Evolutionary conservation across 768 basidiomycete genomes (phyloP), one percentile per base, ranked within the genome.

Genomic region (Jaapia argillacea): DNA sequence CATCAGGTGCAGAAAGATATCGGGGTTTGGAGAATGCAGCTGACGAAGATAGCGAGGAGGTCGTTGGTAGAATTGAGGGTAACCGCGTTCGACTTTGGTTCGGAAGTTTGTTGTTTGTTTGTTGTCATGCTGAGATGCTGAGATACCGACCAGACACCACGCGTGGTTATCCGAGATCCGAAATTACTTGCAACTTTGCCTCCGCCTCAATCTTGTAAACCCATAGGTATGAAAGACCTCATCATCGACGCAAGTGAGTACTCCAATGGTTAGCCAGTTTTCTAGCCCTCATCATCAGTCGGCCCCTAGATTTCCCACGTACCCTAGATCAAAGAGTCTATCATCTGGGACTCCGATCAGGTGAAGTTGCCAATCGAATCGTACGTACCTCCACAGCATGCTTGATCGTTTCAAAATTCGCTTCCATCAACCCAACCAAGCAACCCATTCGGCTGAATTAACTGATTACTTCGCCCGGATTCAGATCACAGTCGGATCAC

Each of bases 311-410:
- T 64, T 85, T 88, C 55, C 85, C 85, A 46, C 74, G 77, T 46
- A 84, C 84, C 28, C 68, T 68, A 39, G 81, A 84, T 56, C 72
- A 71, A 40, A 79, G 82, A 42, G 84, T 86, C 37, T 88, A 88
- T 61, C 85, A 88, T 60, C 73, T 88, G 22, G 86, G 84, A 27
- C 60, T 88, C 49, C 70, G 75, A 37, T 67, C 75, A 31, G 84
- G 87, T 31, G 83, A 90, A 58, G 79, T 90, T 12, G 82, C 86
- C 33, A 87, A 87, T 59, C 75, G 83, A 44, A 81, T 89, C 49
- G 81, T 87, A 57, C 59, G 70, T 55, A 27, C 25, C 13, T 24
- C 22, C 36, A 20, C 18, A n/a, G n/a, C n/a, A n/a, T n/a, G n/a
- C n/a, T n/a, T n/a, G n/a, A n/a, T 10, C 37, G 24, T 22, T 24